A percentile compares a stretch with the other conserved stretches of the same genome.
These are phyloP conservation scores for Schizosaccharomyces osmophilus DNA, from an alignment of 805 yeast species.

Conservation along the genomic window DNA sequence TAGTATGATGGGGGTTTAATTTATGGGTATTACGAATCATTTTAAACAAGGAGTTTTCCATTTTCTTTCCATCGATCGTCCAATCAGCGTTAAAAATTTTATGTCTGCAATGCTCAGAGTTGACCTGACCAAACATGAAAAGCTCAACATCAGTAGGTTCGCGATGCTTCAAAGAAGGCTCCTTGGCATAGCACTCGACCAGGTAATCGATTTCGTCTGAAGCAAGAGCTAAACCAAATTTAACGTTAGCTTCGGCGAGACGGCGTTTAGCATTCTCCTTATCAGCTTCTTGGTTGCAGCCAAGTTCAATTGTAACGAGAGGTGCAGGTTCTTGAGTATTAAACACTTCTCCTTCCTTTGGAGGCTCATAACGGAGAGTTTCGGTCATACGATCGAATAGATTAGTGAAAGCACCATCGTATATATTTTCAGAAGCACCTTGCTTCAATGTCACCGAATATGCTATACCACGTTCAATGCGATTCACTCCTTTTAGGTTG, in stretches of 20 bases:
- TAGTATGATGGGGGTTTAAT: conserved; percentile 52
- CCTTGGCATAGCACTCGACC: conserved; percentile 47
- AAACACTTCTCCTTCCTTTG: conserved; percentile 45
- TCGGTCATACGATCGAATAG: conserved; percentile 93
- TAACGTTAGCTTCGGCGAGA: conserved; percentile 50
- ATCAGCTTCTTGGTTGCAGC: not conserved
- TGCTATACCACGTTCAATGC: conserved; percentile 80
- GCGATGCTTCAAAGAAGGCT: conserved; percentile 22
- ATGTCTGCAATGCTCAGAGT: conserved; percentile 97
- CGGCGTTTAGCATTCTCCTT: conserved; percentile 21
- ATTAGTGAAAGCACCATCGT: not conserved
- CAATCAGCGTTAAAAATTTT: conserved; percentile 96
- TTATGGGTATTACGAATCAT: conserved; percentile 90
- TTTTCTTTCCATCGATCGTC: conserved; percentile 68
- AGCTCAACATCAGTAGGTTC: conserved; percentile 95
- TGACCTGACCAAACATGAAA: conserved; percentile 97
- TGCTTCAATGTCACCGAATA: conserved; percentile 22
- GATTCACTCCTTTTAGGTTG: conserved; percentile 49
- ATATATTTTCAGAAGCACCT: not conserved
- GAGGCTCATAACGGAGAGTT: conserved; percentile 27
- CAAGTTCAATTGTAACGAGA: conserved; percentile 43
- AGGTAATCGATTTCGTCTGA: conserved; percentile 78
- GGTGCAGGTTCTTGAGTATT: conserved; percentile 65
- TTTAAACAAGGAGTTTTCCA: conserved; percentile 55
- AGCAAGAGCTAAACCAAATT: conserved; percentile 83